Base-by-base conservation (phyloP, 2,329 filamentous ascomycete genomes). In the Bipolaris bicolor region DNA sequence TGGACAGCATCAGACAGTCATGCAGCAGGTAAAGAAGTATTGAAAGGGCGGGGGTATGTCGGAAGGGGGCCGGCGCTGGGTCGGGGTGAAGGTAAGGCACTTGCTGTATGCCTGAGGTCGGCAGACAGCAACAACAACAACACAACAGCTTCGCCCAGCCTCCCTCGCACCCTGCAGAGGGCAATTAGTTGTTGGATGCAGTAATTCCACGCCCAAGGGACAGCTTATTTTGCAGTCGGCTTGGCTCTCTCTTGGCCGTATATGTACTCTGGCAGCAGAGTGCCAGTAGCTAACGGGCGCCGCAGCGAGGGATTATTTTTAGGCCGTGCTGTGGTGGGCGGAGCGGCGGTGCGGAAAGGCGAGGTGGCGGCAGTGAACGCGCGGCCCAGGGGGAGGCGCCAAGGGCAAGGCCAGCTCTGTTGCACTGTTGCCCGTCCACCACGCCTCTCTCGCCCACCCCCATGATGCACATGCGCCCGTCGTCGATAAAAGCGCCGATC, bases 41-140 rank as follows among this genome's bases (percentile, higher is more conserved):
- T 49, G 51, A 46, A 56, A 57, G 36, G 39, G 56, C n/a, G 44
- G 52, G 55, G 40, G 44, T 40, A 18, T 51, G 49, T 44, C 48
- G 47, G 39, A 52, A 41, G 26, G 55, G 51, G 47, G 49, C 39
- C 29, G 40, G 16, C 31, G 33, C 26, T 29, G 26, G 26, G 26
- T 10, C 26, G 10, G 22, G n/a, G 16, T 22, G 11, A 10, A 41
- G 39, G 7, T n/a, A n/a, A n/a, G n/a, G n/a, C n/a, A n/a, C n/a
- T n/a, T n/a, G n/a, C n/a, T n/a, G n/a, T 26, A 26, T 18, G 22
- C 34, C 40, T 51, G 36, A 46, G 13, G n/a, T 41, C 20, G 49
- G 43, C 55, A 46, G 50, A 29, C 26, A 29, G n/a, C n/a, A n/a
- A n/a, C n/a, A n/a, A n/a, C n/a, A 10, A 29, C 26, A 26, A 34